Percentiles rank a stretch among this genome's conserved stretches.
phyloP scores from a whole-genome alignment of 225 moss, liverwort and hornwort genomes.

The Pseudisothecium myosuroides region DNA sequence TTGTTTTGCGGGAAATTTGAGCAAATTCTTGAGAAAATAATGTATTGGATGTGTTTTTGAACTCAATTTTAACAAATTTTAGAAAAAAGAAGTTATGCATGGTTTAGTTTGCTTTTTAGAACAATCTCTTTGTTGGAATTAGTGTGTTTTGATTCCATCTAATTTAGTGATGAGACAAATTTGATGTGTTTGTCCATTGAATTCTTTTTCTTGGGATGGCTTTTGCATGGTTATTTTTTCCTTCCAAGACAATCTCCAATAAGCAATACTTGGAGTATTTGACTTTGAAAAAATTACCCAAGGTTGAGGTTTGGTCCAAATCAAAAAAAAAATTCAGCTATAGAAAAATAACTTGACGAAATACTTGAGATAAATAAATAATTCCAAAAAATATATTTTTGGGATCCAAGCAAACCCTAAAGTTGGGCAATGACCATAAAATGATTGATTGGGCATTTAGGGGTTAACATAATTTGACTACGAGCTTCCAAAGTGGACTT shows the following conservation, averaged over 20 bases:
- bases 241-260: fast-evolving
- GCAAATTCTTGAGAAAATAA: too few species aligned
- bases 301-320: background rate
- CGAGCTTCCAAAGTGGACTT: background rate
- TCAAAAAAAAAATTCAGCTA: background rate
- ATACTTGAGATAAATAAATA: background rate
- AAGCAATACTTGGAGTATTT: background rate
- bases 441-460: too few species aligned
- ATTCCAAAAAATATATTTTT: background rate
- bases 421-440: fast-evolving
- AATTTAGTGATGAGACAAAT: too few species aligned
- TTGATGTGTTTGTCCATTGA: too few species aligned
- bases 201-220: background rate
- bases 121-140: too few species aligned
- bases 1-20: too few species aligned
- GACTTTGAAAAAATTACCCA: background rate
- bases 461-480: background rate
- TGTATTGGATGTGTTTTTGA: too few species aligned
- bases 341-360: background rate
- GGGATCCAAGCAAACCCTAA: fast-evolving
- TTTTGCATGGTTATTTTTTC: too few species aligned
- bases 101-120: too few species aligned
- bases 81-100: too few species aligned
- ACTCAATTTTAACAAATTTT: too few species aligned
- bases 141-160: too few species aligned